Conservation (phyloP, 2,329 filamentous ascomycete species). For the Arthrobotrys megalospora region DNA sequence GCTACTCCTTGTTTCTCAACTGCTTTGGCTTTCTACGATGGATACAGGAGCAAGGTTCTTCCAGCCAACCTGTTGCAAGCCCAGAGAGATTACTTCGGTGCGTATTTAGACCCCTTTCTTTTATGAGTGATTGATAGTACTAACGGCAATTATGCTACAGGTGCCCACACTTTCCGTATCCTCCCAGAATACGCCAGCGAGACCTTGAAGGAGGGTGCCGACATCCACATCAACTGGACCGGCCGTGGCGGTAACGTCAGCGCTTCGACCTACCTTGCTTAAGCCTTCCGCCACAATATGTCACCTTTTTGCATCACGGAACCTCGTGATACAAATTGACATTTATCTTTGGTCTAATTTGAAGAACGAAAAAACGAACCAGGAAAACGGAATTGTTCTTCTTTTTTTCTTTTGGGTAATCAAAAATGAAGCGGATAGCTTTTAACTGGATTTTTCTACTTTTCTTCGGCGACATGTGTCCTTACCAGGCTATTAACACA, state of each 20-base stretch:
- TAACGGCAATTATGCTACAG: constrained; percentile 32
- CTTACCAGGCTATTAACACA: too few relatives aligned
- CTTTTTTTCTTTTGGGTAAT: constrained; percentile 12
- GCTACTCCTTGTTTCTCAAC: constrained; percentile 97
- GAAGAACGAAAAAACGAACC: constrained; percentile 16
- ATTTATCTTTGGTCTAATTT: constrained; percentile 25
- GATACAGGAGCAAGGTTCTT: constrained; percentile 96
- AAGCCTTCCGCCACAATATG: constrained; percentile 68
- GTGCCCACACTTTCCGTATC: constrained; percentile 87
- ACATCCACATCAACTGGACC: constrained; percentile 99
- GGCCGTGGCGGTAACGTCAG: constrained; percentile 97
- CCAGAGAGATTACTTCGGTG: constrained; percentile 98
- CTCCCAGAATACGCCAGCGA: constrained; percentile 83
- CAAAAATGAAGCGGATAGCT: constrained; percentile 9
- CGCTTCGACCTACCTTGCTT: constrained; percentile 97
- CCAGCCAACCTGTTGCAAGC: constrained; percentile 98
- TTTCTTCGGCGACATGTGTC: not conserved
- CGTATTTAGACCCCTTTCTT: constrained; percentile 1
- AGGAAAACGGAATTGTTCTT: constrained; percentile 3
- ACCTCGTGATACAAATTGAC: constrained; percentile 8
- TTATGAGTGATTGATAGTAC: constrained; percentile 3
- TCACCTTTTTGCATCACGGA: not conserved
- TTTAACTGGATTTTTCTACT: not conserved
- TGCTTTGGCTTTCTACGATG: constrained; percentile 97
- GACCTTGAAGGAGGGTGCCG: constrained; percentile 86